Base-by-base conservation (phyloP, 495 filamentous ascomycete species). In the Trichoderma reesei region DNA sequence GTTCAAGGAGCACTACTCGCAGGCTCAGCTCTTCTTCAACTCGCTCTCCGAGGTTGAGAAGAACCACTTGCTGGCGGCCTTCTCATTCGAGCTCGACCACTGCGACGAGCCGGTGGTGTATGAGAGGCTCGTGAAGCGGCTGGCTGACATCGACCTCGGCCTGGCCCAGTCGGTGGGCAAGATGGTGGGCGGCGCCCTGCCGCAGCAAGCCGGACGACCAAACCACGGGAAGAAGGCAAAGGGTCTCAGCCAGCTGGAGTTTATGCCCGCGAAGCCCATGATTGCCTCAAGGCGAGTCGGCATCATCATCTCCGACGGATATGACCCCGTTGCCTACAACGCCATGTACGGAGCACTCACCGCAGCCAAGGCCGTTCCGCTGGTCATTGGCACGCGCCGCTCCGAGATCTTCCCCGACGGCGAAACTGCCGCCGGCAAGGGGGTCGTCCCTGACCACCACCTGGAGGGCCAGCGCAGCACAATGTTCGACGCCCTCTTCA, bases 91-190 rank as follows among this genome's bases (percentile, higher is more conserved):
- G 74, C 83, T 96, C 7, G 89, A 91, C 68, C 91, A 96, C 74
- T 96, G 92, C 73, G 90, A 95, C 56, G 91, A 96, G 59, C 86
- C 87, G 0, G 69, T 89, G 33, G 91, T 96, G 26, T 95, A 92
- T 70, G 79, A 84, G 62, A 82, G 87, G 68, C 85, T 94, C 77
- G 79, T 80, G 3, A 75, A 87, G 60, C 86, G 91, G 31, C 76
- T 94, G 5, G 76, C 84, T 3, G 85, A 90, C 8, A 90, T 94
- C 68, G 88, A 91, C 65, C 72, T 91, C 1, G 77, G 78, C 1
- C 85, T 96, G 4, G 89, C 91, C 0, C 80, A 88, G 72, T 75
- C 77, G 3, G 89, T 92, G 9, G 86, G 88, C 0, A 81, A 83
- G 59, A 80, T 83, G 67, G 88, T 90, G 2, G 90, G 90, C 60